Conservation (phyloP, 306 rosid genomes). For the Styphnolobium japonicum region DNA sequence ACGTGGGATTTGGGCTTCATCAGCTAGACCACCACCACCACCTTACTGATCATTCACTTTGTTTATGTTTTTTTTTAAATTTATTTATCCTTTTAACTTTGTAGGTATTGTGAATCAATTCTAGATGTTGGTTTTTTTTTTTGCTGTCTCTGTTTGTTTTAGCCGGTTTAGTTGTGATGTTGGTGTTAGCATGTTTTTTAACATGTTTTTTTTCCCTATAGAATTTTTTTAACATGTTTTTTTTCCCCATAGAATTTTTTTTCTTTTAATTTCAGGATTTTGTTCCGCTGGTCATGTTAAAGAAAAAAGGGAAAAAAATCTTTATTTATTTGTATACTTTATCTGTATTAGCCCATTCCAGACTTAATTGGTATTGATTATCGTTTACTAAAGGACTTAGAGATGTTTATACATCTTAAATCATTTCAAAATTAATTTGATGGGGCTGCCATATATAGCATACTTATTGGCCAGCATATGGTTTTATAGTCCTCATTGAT, state of each 20-base stretch:
- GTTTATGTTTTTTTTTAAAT: no score
- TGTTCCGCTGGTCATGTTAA: not conserved
- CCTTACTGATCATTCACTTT: no score
- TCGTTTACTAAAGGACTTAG: not conserved
- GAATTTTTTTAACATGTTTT: not conserved
- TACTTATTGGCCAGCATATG: not conserved
- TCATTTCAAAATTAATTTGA: not conserved
- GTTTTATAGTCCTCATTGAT: slow-evolving; percentile 19
- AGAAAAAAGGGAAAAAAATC: not conserved
- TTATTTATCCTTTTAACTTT: no score
- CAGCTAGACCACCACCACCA: no score
- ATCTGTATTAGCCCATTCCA: not conserved
- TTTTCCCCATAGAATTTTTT: not conserved
- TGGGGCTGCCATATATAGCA: slow-evolving; percentile 8
- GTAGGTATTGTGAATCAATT: no score
- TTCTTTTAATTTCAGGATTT: not conserved
- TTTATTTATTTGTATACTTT: not conserved
- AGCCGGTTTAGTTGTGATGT: no score
- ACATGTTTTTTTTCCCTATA: not conserved
- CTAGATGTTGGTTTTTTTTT: no score
- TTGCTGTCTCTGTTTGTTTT: no score
- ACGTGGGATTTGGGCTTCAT: no score
- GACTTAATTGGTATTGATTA: slow-evolving; percentile 1
- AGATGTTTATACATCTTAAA: not conserved
- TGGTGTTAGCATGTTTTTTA: no score